Percentiles rank a stretch among this genome's conserved stretches.
These are phyloP conservation scores for Conticribra guillardii DNA, from an alignment of 108 stramenopile genomes.

Conservation along the genomic window DNA sequence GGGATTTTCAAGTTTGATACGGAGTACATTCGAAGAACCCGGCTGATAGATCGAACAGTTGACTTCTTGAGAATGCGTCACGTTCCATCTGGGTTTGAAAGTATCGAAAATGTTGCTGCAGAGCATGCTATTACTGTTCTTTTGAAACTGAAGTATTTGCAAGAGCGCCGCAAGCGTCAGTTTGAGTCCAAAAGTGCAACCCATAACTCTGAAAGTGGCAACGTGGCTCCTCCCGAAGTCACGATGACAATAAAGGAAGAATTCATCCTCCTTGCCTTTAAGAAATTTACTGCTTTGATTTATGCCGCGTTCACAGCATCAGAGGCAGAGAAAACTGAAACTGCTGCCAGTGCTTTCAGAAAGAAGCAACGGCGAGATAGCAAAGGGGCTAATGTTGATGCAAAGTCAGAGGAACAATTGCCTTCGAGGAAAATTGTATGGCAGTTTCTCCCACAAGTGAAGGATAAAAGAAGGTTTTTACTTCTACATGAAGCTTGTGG, in stretches of 20 bases:
- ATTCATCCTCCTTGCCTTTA: constrained; percentile 40
- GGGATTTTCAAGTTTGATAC: constrained; percentile 55
- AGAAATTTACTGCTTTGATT: constrained; percentile 37
- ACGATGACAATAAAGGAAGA: constrained; percentile 35
- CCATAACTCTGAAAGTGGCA: constrained; percentile 7
- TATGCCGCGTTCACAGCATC: constrained; percentile 26
- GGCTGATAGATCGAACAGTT: constrained; percentile 72
- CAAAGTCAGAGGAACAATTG: neutral
- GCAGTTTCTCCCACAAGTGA: constrained; percentile 37
- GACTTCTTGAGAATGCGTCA: constrained; percentile 83
- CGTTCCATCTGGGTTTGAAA: constrained; percentile 62
- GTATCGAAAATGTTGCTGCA: constrained; percentile 29
- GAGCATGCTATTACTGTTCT: constrained; percentile 46
- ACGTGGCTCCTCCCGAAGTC: constrained; percentile 19
- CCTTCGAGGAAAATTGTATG: constrained; percentile 35
- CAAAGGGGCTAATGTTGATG: constrained; percentile 3
- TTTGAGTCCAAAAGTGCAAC: constrained; percentile 1
- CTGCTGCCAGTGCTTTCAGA: constrained; percentile 5
- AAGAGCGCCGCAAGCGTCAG: constrained; percentile 50
- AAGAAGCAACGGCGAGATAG: constrained; percentile 8
- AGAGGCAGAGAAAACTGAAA: constrained; percentile 20
- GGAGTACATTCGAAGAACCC: constrained; percentile 54
- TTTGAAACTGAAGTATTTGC: constrained; percentile 51
- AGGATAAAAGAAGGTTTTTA: constrained; percentile 28
- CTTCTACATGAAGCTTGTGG: constrained; percentile 61